phyloP scores from a whole-genome alignment of 176 grass and related monocot genomes.

The Typha latifolia region DNA sequence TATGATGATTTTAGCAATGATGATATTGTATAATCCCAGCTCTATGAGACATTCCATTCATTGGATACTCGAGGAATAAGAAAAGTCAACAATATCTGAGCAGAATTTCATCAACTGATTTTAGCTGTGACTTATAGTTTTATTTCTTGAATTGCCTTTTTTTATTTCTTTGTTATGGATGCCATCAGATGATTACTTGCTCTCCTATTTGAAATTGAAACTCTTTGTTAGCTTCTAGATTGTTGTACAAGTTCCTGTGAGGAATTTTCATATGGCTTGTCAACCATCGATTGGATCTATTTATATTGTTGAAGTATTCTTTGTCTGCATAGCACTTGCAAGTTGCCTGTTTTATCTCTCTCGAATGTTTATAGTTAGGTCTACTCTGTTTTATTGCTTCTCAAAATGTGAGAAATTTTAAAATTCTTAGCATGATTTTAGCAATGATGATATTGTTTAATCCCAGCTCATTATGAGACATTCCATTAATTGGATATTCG shows the following conservation, averaged over 20 bases:
- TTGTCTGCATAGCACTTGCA: too few species aligned
- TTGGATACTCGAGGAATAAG: constrained; percentile 47
- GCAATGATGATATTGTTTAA: constrained; percentile 41
- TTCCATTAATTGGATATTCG: constrained; percentile 47
- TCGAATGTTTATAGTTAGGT: not conserved
- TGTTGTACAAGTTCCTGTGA: too few species aligned
- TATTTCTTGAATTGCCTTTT: too few species aligned
- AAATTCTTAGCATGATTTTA: not conserved
- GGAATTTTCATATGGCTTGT: too few species aligned
- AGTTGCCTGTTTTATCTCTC: not conserved
- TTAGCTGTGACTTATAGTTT: too few species aligned
- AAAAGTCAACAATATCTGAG: constrained; percentile 50
- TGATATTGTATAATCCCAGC: constrained; percentile 57
- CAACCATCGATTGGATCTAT: too few species aligned
- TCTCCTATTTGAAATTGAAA: too few species aligned
- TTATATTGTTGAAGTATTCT: too few species aligned
- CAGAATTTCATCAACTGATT: not conserved
- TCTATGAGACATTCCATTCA: constrained; percentile 69
- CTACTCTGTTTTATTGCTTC: not conserved
- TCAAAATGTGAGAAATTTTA: not conserved
- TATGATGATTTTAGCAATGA: constrained; percentile 17
- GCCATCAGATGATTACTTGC: too few species aligned
- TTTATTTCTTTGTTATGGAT: too few species aligned
- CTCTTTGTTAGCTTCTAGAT: too few species aligned
- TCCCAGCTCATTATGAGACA: constrained; percentile 91